Percentiles rank a stretch among this genome's conserved stretches.
phyloP scores from a whole-genome alignment of 352 stramenopile genomes.

The Globisporangium alternatum region DNA sequence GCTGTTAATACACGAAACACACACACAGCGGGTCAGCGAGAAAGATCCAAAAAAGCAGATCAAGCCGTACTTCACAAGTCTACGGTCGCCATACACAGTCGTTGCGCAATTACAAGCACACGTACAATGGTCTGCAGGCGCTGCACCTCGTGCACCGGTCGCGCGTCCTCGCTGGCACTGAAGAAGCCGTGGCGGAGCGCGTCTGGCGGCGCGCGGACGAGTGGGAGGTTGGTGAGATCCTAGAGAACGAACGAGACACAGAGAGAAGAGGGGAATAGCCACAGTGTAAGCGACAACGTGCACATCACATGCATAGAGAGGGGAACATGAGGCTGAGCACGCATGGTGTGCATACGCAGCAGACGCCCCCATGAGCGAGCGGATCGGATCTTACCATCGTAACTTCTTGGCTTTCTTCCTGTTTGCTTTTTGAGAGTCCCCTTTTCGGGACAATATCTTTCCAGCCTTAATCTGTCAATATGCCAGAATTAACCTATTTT shows the following conservation, averaged over 20 bases:
- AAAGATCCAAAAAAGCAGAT: conserved; percentile 1
- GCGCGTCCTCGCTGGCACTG: conserved; percentile 75
- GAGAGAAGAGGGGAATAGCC: not conserved
- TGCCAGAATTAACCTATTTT: not conserved
- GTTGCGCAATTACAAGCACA: not conserved
- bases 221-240: conserved; percentile 71
- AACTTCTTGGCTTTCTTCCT: conserved; percentile 4
- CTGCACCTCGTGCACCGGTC: conserved; percentile 83
- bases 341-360: not conserved
- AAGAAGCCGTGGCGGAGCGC: conserved; percentile 81
- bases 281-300: not conserved
- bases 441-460: not conserved
- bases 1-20: conserved; percentile 23
- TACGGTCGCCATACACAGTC: too few species aligned
- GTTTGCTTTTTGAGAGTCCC: conserved; percentile 11
- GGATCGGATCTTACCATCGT: conserved; percentile 11
- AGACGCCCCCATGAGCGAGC: not conserved
- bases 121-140: conserved; percentile 73
- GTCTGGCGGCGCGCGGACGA: conserved; percentile 80
- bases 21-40: not conserved
- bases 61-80: not conserved
- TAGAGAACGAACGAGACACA: conserved; percentile 15
- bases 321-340: not conserved
- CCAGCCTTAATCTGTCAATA: not conserved
- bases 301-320: not conserved